Conservation (phyloP, 768 basidiomycete species). For the Lentinula sp. region DNA sequence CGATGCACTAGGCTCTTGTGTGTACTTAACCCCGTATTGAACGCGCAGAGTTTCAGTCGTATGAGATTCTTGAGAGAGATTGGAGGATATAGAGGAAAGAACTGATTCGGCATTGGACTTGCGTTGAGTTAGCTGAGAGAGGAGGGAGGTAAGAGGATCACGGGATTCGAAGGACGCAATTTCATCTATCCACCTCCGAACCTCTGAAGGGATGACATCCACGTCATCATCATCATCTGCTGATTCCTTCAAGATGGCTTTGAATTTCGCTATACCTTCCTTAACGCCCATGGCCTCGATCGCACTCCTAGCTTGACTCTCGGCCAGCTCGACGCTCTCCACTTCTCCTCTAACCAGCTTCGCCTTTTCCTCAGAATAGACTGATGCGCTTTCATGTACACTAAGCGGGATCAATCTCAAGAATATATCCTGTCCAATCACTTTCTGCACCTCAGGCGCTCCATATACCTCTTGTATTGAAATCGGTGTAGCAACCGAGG, state of each 20-base stretch:
- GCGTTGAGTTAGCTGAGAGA: constrained; percentile 52
- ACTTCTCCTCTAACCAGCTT: constrained; percentile 87
- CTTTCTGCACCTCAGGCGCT: constrained; percentile 85
- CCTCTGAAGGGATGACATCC: constrained; percentile 42
- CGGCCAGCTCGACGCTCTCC: constrained; percentile 79
- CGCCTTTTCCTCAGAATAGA: constrained; percentile 99
- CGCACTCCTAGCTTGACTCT: constrained; percentile 72
- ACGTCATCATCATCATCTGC: constrained; percentile 60
- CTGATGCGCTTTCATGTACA: constrained; percentile 92
- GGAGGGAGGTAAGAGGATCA: constrained; percentile 58
- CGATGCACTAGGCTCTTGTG: constrained; percentile 76
- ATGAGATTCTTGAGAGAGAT: constrained; percentile 76
- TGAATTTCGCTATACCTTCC: constrained; percentile 60
- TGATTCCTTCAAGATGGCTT: constrained; percentile 62
- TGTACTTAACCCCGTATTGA: constrained; percentile 83
- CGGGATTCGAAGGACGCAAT: constrained; percentile 62
- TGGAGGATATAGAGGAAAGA: constrained; percentile 53
- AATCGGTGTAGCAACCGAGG: constrained; percentile 69
- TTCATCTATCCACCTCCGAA: constrained; percentile 70
- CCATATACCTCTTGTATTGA: constrained; percentile 94
- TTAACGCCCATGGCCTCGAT: constrained; percentile 81
- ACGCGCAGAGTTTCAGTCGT: constrained; percentile 89
- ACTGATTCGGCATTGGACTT: constrained; percentile 53
- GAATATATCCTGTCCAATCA: constrained; percentile 92
- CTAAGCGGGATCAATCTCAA: constrained; percentile 81